Evolutionary conservation across 1,284 basidiomycete species (phyloP).

Genomic region (Dichomitus squalens): DNA sequence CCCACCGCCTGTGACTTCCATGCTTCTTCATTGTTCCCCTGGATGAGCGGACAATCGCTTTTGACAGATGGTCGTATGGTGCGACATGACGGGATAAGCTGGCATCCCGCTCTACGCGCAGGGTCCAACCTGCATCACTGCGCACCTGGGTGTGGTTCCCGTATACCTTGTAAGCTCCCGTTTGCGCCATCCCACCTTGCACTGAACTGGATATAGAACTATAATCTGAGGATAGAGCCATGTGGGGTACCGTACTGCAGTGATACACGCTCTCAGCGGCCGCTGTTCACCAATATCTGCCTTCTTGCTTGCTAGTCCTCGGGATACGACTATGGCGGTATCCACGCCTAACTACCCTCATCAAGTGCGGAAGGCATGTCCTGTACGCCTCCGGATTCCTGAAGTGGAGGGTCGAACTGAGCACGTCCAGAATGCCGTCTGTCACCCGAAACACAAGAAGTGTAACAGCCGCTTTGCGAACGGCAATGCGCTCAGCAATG

Average conservation of each 20-base stretch:
- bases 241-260: too few species aligned
- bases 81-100: not conserved
- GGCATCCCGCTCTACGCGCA: not conserved
- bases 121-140: not conserved
- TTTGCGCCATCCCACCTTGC: not conserved
- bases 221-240: too few species aligned
- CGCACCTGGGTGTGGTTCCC: not conserved
- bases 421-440: constrained; percentile 30
- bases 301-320: too few species aligned
- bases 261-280: too few species aligned
- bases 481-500: constrained; percentile 29
- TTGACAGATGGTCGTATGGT: not conserved
- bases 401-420: too few species aligned
- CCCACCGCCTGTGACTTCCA: not conserved
- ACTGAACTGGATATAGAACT: too few species aligned
- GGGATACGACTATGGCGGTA: too few species aligned
- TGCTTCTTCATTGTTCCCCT: not conserved
- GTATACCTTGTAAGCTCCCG: not conserved
- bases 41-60: not conserved
- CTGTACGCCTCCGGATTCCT: too few species aligned
- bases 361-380: too few species aligned
- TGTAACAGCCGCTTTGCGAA: constrained; percentile 31
- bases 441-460: too few species aligned
- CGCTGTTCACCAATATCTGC: too few species aligned
- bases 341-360: too few species aligned